These are phyloP conservation scores for Gymnopus androsaceus DNA, from an alignment of 1,284 basidiomycete genomes.

Conservation along the genomic window DNA sequence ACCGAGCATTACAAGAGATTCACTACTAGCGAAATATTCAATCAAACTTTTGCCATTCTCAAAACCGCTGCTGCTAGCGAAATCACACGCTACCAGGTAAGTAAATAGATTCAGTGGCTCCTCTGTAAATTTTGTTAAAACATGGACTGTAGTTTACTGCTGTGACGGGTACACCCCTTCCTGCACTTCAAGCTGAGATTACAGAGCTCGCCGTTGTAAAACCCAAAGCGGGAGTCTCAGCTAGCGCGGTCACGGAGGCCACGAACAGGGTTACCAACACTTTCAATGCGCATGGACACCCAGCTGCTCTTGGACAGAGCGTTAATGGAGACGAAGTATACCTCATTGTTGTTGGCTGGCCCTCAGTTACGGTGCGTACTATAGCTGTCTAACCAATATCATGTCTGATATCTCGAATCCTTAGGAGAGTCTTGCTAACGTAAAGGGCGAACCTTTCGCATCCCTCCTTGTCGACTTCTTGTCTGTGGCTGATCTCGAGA, in stretches of 20 bases:
- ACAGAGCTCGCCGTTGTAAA: background rate
- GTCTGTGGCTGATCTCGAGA: background rate
- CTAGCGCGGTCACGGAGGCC: background rate
- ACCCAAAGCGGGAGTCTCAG: background rate
- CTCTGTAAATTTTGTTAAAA: too few species aligned
- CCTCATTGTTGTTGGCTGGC: background rate
- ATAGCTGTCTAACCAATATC: background rate
- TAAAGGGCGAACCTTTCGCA: background rate
- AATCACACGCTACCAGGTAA: conserved; percentile 16
- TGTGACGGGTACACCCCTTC: background rate
- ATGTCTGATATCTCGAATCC: background rate
- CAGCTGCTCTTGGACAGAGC: background rate
- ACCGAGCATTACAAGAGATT: conserved; percentile 27
- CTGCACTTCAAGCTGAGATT: background rate
- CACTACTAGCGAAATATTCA: conserved; percentile 21
- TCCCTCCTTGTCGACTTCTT: background rate
- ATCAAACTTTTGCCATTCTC: conserved; percentile 18
- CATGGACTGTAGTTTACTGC: background rate
- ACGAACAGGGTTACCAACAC: background rate
- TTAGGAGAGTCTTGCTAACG: background rate
- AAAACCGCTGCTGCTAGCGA: conserved; percentile 18
- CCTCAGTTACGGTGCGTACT: background rate
- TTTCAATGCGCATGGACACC: conserved; percentile 4
- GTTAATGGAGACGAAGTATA: background rate
- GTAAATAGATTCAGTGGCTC: too few species aligned